Percentiles rank a stretch among this genome's conserved stretches.
These are phyloP conservation scores for Calophaca sinica DNA, from an alignment of 306 rosid species.

Conservation along the genomic window DNA sequence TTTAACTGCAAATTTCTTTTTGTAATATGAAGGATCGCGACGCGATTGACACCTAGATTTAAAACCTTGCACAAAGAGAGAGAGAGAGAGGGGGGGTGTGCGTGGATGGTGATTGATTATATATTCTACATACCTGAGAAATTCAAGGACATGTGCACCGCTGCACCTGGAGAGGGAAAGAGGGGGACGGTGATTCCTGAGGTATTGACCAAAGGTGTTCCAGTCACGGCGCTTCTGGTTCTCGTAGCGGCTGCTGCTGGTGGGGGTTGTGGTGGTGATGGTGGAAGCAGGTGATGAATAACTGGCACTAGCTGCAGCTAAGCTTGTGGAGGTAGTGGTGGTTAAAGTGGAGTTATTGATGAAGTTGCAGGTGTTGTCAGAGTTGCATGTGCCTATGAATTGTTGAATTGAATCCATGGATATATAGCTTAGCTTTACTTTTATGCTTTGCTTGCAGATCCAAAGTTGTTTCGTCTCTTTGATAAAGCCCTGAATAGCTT, in stretches of 20 bases:
- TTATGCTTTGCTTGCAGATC: conserved; percentile 45
- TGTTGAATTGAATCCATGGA: conserved; percentile 83
- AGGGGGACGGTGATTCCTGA: conserved; percentile 94
- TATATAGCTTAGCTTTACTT: not conserved
- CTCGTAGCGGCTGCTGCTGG: conserved; percentile 93
- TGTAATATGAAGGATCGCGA: no score
- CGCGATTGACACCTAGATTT: no score
- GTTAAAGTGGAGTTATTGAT: not conserved
- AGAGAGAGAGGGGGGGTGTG: not conserved
- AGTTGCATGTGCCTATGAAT: conserved; percentile 65
- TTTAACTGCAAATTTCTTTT: no score
- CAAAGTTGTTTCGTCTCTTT: conserved; percentile 27
- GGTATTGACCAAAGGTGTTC: conserved; percentile 97
- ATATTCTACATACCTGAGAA: conserved; percentile 58
- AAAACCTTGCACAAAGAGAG: no score
- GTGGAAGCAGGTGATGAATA: conserved; percentile 57
- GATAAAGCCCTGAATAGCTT: not conserved
- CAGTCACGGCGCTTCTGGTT: conserved; percentile 98
- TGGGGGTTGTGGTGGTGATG: conserved; percentile 38
- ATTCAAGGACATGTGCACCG: conserved; percentile 98
- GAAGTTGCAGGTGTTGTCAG: conserved; percentile 54
- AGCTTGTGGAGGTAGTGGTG: conserved; percentile 9
- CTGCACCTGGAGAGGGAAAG: conserved; percentile 90
- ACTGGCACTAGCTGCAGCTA: conserved; percentile 38
- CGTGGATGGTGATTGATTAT: conserved; percentile 27